phyloP scores from a whole-genome alignment of 257 asterid species.

The Gardenia jasminoides region DNA sequence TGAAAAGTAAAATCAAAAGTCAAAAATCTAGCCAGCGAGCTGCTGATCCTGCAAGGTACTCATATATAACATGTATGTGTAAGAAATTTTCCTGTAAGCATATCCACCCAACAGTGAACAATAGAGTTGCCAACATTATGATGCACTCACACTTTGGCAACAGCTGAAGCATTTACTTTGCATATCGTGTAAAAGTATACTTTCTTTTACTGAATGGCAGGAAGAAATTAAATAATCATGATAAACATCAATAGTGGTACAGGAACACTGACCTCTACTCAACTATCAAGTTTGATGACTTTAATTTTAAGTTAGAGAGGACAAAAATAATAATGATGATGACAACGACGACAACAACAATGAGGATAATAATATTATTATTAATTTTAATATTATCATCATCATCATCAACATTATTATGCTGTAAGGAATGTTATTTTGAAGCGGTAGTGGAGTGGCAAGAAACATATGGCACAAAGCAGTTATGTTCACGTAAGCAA shows the following conservation, averaged over 20 bases:
- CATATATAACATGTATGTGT: background rate
- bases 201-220: too few relatives aligned
- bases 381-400: too few relatives aligned
- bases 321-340: too few relatives aligned
- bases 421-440: too few relatives aligned
- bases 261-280: too few relatives aligned
- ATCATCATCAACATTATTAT: too few relatives aligned
- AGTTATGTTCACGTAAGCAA: background rate
- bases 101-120: background rate
- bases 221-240: background rate
- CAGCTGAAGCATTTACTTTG: background rate
- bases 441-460: background rate
- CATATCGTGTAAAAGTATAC: background rate
- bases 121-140: background rate
- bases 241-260: background rate
- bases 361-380: too few relatives aligned
- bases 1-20: constrained; percentile 41
- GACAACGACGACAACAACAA: too few relatives aligned
- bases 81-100: background rate
- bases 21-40: constrained; percentile 16
- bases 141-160: background rate
- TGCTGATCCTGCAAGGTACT: constrained; percentile 11
- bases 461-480: background rate
- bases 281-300: background rate
- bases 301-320: background rate